phyloP scores from a whole-genome alignment of 1,139 yeast species.

The Magnusiomyces magnusii region DNA sequence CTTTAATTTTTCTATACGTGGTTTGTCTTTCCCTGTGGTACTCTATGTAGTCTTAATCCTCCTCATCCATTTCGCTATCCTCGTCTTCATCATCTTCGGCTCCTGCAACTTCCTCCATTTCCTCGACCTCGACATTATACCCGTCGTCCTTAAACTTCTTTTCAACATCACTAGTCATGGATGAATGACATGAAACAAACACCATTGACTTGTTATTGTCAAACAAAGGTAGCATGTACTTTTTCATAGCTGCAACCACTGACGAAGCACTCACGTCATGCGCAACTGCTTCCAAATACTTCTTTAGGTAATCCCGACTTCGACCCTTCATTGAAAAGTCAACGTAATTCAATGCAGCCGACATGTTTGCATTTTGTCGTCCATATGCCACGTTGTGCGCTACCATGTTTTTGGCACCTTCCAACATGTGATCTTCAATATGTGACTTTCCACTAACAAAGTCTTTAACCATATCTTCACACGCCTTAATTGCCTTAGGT shows the following conservation, averaged over 20 bases:
- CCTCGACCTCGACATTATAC: conserved; percentile 44
- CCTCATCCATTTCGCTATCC: conserved; percentile 9
- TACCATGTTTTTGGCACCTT: conserved; percentile 68
- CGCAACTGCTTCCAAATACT: conserved; percentile 29
- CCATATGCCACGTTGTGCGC: conserved; percentile 62
- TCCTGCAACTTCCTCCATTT: conserved; percentile 5
- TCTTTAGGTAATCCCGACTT: conserved; percentile 55
- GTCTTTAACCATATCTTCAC: conserved; percentile 57
- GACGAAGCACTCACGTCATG: conserved; percentile 47
- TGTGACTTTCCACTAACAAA: conserved; percentile 46
- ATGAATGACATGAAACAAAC: conserved; percentile 69
- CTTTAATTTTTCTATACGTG: no score
- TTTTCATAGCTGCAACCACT: conserved; percentile 46
- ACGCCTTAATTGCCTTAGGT: conserved; percentile 59
- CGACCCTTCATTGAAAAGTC: conserved; percentile 62
- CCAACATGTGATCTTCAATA: conserved; percentile 53
- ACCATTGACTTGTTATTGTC: conserved; percentile 47
- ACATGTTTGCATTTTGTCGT: conserved; percentile 47
- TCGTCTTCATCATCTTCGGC: conserved; percentile 2
- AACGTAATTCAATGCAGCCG: conserved; percentile 58
- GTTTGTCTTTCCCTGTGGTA: no score
- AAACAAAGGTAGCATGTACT: conserved; percentile 48
- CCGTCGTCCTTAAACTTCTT: conserved; percentile 48
- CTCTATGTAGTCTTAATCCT: background rate
- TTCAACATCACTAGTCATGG: conserved; percentile 45